Evolutionary conservation across 768 basidiomycete species (phyloP).

Genomic region (Tricholoma matsutake): DNA sequence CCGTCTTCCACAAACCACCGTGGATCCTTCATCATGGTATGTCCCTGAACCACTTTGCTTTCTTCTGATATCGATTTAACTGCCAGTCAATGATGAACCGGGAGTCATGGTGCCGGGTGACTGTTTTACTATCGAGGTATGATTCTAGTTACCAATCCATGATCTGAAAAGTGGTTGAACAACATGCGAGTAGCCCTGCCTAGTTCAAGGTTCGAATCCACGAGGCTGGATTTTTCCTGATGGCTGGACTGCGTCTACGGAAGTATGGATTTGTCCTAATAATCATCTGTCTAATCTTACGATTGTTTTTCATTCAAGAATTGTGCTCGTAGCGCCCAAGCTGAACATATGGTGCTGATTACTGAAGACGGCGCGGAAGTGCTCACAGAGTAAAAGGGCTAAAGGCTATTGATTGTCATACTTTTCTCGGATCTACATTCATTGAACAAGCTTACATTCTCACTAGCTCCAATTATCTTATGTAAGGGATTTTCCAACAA

Average conservation of each 20-base stretch:
- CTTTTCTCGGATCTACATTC: no score
- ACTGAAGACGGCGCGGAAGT: constrained; percentile 78
- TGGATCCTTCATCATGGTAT: constrained; percentile 79
- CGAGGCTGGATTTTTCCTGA: constrained; percentile 81
- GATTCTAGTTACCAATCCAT: constrained; percentile 5
- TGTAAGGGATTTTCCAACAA: no score
- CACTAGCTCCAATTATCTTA: no score
- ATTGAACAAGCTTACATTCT: no score
- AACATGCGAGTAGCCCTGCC: constrained; percentile 48
- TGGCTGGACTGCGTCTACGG: constrained; percentile 83
- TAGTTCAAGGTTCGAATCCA: constrained; percentile 74
- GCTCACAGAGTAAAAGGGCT: constrained; percentile 41
- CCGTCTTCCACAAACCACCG: constrained; percentile 73
- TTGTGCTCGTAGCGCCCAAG: constrained; percentile 59
- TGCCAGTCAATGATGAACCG: constrained; percentile 75
- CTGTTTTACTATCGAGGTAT: constrained; percentile 90
- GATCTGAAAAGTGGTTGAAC: not conserved
- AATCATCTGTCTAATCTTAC: not conserved
- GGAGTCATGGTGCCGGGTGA: constrained; percentile 81
- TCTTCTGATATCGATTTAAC: no score
- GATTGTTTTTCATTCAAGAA: constrained; percentile 41
- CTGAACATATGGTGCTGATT: constrained; percentile 86
- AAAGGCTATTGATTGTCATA: no score
- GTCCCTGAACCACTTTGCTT: constrained; percentile 16
- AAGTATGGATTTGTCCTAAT: constrained; percentile 33